These are phyloP conservation scores for Venturia effusa DNA, from an alignment of 2,329 filamentous ascomycete genomes.

Conservation along the genomic window DNA sequence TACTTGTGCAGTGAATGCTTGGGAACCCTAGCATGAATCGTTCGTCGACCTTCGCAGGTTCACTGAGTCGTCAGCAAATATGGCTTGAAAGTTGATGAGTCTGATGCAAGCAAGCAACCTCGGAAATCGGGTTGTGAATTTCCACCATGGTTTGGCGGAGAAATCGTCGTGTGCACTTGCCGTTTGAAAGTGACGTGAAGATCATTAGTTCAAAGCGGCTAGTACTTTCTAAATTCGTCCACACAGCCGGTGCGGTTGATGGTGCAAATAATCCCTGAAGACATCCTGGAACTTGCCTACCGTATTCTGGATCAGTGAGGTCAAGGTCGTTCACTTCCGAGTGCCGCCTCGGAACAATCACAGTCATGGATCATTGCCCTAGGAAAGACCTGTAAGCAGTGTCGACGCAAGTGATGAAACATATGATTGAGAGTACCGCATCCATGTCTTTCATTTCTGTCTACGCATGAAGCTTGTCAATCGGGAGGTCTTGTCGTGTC, in stretches of 20 bases:
- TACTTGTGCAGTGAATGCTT: not conserved
- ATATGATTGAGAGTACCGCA: not conserved
- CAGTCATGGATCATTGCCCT: not conserved
- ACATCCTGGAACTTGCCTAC: not conserved
- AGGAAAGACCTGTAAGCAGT: not conserved
- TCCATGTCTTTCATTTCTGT: not conserved
- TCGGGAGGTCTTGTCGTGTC: constrained; percentile 19
- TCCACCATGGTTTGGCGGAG: not conserved
- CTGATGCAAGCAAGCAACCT: no score
- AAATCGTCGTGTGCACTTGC: not conserved
- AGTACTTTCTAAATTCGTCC: not conserved
- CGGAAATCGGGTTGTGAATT: no score
- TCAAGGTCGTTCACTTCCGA: not conserved
- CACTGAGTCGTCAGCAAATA: no score
- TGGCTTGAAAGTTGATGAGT: no score
- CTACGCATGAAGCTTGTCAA: not conserved
- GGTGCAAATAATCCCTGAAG: not conserved
- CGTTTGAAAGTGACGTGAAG: not conserved
- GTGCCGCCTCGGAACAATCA: not conserved
- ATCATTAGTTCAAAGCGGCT: not conserved
- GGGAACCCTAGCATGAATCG: no score
- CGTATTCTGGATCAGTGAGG: not conserved
- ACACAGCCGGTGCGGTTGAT: not conserved
- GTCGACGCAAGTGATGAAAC: not conserved
- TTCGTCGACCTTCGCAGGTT: no score